A percentile compares a stretch with the other conserved stretches of the same genome.
phyloP scores from a whole-genome alignment of 129 eudicot species.

The Tagetes patula region DNA sequence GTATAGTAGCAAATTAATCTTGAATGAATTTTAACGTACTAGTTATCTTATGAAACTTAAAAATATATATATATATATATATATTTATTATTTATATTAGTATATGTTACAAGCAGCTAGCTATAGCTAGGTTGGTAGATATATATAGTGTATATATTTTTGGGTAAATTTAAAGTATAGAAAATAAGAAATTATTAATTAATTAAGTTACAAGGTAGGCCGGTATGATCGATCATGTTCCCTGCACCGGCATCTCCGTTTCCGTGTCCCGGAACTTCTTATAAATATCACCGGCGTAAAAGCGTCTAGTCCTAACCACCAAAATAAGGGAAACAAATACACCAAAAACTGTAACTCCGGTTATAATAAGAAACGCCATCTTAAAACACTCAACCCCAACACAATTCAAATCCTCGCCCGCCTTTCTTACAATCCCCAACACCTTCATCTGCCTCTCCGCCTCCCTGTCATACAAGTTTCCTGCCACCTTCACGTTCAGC shows the following conservation, averaged over 20 bases:
- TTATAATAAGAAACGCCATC: conserved; percentile 65
- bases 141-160: too few relatives aligned
- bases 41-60: too few relatives aligned
- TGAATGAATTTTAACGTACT: too few relatives aligned
- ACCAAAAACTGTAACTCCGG: conserved; percentile 57
- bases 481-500: conserved; percentile 71
- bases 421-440: conserved; percentile 37
- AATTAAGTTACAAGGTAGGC: too few relatives aligned
- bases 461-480: conserved; percentile 70
- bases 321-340: conserved; percentile 57
- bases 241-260: conserved; percentile 38
- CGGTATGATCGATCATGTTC: neutral
- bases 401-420: conserved; percentile 61
- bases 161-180: too few relatives aligned
- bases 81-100: too few relatives aligned
- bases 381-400: conserved; percentile 60
- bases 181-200: too few relatives aligned
- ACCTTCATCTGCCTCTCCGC: conserved; percentile 62
- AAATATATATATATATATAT: too few relatives aligned
- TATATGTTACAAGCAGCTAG: too few relatives aligned
- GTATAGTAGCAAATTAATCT: too few relatives aligned
- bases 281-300: conserved; percentile 77
- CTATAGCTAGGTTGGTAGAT: too few relatives aligned
- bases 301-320: conserved; percentile 71
- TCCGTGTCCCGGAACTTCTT: conserved; percentile 71